phyloP scores from a whole-genome alignment of 2,329 filamentous ascomycete genomes.

The Conoideocrella luteorostrata region DNA sequence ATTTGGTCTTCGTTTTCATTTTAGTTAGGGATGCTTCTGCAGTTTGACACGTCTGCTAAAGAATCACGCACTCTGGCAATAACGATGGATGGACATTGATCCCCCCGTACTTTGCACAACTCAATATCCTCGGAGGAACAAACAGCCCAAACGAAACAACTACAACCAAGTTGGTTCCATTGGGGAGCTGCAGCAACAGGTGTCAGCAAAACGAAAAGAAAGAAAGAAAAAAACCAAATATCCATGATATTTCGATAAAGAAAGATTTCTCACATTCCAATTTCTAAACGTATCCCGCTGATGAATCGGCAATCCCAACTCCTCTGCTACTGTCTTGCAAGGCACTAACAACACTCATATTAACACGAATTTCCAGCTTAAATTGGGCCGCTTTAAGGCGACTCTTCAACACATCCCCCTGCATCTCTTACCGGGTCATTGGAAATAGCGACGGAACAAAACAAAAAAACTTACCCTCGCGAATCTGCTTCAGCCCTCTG shows the following conservation, averaged over 20 bases:
- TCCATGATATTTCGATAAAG: not conserved
- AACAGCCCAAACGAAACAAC: slow-evolving; percentile 94
- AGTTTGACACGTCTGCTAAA: too few species aligned
- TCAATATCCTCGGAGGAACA: slow-evolving; percentile 70
- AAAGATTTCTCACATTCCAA: slow-evolving; percentile 67
- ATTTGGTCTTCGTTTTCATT: too few species aligned
- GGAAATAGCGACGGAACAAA: not conserved
- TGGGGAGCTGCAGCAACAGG: slow-evolving; percentile 42
- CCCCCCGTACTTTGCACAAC: slow-evolving; percentile 69
- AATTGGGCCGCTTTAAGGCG: too few species aligned
- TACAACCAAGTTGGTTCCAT: slow-evolving; percentile 67
- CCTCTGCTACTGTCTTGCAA: slow-evolving; percentile 58
- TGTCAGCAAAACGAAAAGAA: not conserved
- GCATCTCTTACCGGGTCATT: too few species aligned
- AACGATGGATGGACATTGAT: slow-evolving; percentile 91
- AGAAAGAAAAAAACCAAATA: not conserved
- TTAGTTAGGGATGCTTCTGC: too few species aligned
- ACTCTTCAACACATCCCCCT: not conserved
- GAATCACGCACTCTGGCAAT: slow-evolving; percentile 62
- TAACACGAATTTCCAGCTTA: too few species aligned
- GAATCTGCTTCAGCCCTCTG: slow-evolving; percentile 62
- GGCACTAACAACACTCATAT: too few species aligned
- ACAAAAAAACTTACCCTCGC: slow-evolving; percentile 48
- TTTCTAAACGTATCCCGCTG: slow-evolving; percentile 74
- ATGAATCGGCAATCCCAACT: slow-evolving; percentile 62